Base-by-base conservation (phyloP, 257 asterid genomes). In the Plantago ovata region DNA sequence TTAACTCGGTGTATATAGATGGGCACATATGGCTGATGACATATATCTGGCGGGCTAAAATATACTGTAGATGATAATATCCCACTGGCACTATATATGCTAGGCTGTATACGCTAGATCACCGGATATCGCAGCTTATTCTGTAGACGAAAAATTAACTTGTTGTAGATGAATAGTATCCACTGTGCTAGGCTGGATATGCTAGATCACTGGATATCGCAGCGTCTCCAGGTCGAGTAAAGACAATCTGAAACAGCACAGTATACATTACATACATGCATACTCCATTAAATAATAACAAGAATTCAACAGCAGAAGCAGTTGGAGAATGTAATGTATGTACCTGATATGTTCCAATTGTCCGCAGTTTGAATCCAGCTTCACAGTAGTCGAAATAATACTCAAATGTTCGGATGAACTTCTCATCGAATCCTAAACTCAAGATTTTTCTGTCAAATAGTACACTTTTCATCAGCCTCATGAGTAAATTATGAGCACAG, bases 371-470 rank as follows among this genome's bases (percentile, higher is more conserved):
- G 15, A 8, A 32, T 15, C 52, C 39, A 58, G 61, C 39, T 7
- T 42, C 77, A 47, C 79, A 73, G 54, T 74, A 80, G 47, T 76
- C 83, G 23, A 76, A 73, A 62, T 76, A 79, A 69, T 79, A 79
- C 60, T 79, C 85, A 79, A 79, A 79, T 23, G 85, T 79, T 45
- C 82, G 39, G 63, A 79, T 68, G 76, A 79, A 79, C 75, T 75
- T 79, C 12, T 79, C 63, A 19, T 79, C 67, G 56, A 79, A 79
- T 38, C 80, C 78, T 63, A 79, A 47, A 13, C 28, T 73, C 9
- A 41, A 63, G 61, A 79, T 76, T 76, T 76, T 38, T 49, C 86
- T 76, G 58, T 42, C n/a, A 23, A 1, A 33, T 6, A 53, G 14
- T n/a, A 32, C 13, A 33, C 4, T 23, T 20, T 7, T 51, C 13